Evolutionary conservation across 2,329 filamentous ascomycete species (phyloP).

Genomic region (Stagonosporopsis cucurbitacearum): DNA sequence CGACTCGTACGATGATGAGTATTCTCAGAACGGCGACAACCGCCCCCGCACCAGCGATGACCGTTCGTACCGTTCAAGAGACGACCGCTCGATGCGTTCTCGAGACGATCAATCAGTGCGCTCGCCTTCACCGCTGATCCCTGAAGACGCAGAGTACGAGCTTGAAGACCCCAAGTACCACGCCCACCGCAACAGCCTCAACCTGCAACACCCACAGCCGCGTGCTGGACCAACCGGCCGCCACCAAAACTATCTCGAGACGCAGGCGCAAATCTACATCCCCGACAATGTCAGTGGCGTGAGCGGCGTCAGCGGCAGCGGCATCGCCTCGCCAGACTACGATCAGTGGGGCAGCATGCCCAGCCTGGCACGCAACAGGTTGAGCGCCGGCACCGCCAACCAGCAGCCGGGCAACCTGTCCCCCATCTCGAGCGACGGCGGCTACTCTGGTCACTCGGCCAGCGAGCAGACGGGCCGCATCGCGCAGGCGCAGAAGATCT

Average conservation of each 20-base stretch:
- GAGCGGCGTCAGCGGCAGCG: conserved; percentile 6
- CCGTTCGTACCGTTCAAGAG: conserved; percentile 37
- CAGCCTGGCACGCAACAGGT: conserved; percentile 49
- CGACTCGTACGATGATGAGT: conserved; percentile 64
- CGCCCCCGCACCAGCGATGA: conserved; percentile 46
- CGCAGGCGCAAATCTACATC: conserved; percentile 72
- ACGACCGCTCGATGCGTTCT: conserved; percentile 8
- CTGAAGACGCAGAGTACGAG: conserved; percentile 56
- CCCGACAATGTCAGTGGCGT: conserved; percentile 28
- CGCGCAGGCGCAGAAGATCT: conserved; percentile 60
- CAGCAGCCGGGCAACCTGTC: conserved; percentile 43
- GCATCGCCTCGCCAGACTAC: conserved; percentile 47
- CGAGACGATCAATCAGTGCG: conserved; percentile 36
- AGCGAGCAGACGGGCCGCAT: conserved; percentile 50
- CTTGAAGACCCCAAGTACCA: conserved; percentile 77
- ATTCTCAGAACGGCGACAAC: conserved; percentile 67
- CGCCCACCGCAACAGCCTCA: conserved; percentile 80
- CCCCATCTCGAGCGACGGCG: conserved; percentile 48
- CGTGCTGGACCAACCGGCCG: conserved; percentile 75
- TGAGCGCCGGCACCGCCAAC: conserved; percentile 41
- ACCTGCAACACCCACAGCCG: conserved; percentile 80
- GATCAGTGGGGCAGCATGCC: conserved; percentile 58
- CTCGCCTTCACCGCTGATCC: conserved; percentile 56
- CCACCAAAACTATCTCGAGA: conserved; percentile 76
- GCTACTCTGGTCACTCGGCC: conserved; percentile 48